Evolutionary conservation across 768 basidiomycete species (phyloP), one percentile per base, ranked within the genome.

Genomic region (Austroboletus festivus): DNA sequence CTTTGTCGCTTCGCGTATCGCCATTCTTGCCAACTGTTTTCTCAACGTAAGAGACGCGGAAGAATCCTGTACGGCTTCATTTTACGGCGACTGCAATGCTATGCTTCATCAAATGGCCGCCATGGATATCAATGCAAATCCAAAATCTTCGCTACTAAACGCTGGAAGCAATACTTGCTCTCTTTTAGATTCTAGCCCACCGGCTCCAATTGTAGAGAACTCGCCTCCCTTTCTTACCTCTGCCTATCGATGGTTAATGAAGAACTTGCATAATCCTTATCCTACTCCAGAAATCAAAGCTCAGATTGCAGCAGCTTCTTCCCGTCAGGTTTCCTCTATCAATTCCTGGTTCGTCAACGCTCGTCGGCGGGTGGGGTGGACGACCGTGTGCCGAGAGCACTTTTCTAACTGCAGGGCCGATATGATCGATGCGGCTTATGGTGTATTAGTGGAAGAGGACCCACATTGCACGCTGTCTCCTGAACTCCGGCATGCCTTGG

Each of bases 361-460:
- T 1, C 71, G 80, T 1, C 73, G 72, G 19, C 71, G 78, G 0
- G 80, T 81, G 0, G 80, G 80, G 0, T 82, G 80, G 81, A 80
- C 73, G 10, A 13, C 46, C 0, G 43, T 80, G 0, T 71, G 75
- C 4, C 66, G 64, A 1, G 54, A 60, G 3, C 23, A 21, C 28
- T 67, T 71, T 18, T 46, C 55, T 8, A 61, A 54, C 9, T 58
- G 62, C 12, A 52, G 62, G 10, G 51, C 55, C 1, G 67, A 67
- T 13, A 59, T 62, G 20, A 54, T 8, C 60, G 60, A 65, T 3
- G 59, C 65, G 2, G 70, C 71, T 5, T 58, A 49, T 30, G 53
- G 62, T 2, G 61, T 63, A 1, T 44, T 70, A 11, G 53, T 68
- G 1, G 42, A 67, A 23, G 57, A 61, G 10, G 57, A 64, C 33